Conservation (phyloP, 306 rosid species). For the Phaseolus lunatus region DNA sequence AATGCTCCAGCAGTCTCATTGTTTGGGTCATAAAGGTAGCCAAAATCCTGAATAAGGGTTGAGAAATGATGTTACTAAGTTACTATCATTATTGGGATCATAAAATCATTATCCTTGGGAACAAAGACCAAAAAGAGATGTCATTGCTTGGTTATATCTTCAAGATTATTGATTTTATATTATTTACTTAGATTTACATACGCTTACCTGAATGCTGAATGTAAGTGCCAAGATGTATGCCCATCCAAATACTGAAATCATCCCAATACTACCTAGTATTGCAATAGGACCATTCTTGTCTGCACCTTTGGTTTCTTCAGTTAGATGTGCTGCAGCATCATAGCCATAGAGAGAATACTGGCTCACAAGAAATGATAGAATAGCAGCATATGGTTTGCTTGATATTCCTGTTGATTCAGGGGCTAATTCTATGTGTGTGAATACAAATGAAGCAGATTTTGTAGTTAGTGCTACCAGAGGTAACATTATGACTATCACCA, state of each 20-base stretch:
- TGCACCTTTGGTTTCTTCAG: constrained; percentile 91
- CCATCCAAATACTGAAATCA: constrained; percentile 84
- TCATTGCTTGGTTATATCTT: constrained; percentile 1
- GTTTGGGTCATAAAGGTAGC: constrained; percentile 64
- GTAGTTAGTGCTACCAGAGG: constrained; percentile 76
- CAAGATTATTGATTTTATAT: constrained; percentile 11
- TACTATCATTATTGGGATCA: constrained; percentile 19
- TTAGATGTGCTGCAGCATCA: constrained; percentile 93
- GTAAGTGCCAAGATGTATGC: constrained; percentile 90
- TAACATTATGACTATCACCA: constrained; percentile 73
- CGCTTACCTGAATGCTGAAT: constrained; percentile 82
- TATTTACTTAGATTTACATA: not conserved
- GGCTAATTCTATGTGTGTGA: constrained; percentile 65
- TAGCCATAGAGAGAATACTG: constrained; percentile 88
- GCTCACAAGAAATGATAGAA: constrained; percentile 83
- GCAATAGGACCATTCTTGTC: constrained; percentile 90
- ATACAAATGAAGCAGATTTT: constrained; percentile 78
- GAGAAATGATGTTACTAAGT: constrained; percentile 19
- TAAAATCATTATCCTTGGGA: not conserved
- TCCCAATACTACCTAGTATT: constrained; percentile 78
- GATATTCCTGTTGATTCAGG: constrained; percentile 69
- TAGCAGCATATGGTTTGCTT: constrained; percentile 89
- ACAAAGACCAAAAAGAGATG: not conserved
- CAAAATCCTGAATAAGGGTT: constrained; percentile 60
- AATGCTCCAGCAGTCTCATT: constrained; percentile 85